Conservation (phyloP, 139 green algal species). For the Coelastrella sp. region DNA sequence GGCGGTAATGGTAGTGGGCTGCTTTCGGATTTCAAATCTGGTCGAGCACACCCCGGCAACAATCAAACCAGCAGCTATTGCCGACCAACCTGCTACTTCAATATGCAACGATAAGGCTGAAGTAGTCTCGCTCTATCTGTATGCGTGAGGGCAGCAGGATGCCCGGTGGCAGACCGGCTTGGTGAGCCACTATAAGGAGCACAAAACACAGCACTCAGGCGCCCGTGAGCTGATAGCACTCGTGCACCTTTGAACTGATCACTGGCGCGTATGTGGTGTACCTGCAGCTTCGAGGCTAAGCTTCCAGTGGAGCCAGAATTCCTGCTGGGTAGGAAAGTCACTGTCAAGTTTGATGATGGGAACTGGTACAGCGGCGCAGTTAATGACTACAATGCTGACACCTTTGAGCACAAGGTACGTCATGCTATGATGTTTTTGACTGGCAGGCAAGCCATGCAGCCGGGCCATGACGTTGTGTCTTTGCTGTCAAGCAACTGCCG, state of each 20-base stretch:
- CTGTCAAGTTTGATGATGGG: conserved; percentile 70
- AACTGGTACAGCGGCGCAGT: conserved; percentile 74
- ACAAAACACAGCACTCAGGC: no score
- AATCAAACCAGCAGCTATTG: no score
- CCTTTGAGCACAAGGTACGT: conserved; percentile 65
- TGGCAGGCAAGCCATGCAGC: neutral
- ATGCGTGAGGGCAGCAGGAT: neutral
- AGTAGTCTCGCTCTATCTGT: neutral
- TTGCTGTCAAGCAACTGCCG: neutral
- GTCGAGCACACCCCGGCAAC: no score
- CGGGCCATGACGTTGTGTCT: neutral
- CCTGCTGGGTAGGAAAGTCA: conserved; percentile 65
- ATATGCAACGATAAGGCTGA: neutral
- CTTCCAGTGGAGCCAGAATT: conserved; percentile 42
- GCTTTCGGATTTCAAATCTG: no score
- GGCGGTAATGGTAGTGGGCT: no score
- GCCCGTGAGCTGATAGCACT: neutral
- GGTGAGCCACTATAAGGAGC: neutral
- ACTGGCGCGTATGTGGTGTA: neutral
- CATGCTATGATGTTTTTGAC: neutral
- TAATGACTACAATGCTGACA: conserved; percentile 26
- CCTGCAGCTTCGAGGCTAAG: conserved; percentile 50
- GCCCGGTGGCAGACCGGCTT: neutral
- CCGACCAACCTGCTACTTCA: neutral
- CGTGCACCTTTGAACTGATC: neutral